Evolutionary conservation across 148 eudicot genomes (phyloP), one percentile per base, ranked within the genome.

Genomic region (Chenopodium quinoa): DNA sequence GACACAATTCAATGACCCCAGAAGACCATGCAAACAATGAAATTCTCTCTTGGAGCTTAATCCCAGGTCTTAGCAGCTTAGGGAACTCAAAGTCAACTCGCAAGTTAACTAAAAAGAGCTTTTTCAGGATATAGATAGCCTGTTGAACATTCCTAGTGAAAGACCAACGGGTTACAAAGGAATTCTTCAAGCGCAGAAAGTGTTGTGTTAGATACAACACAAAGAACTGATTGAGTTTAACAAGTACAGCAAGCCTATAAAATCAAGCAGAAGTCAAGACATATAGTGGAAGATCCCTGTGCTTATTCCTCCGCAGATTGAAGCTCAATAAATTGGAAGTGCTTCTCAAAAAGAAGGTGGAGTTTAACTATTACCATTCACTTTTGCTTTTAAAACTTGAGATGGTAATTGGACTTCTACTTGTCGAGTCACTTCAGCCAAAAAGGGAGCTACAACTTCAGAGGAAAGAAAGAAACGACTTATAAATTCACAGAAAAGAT

Each of bases 221-320:
- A 44, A 52, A 50, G 32, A 69, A 17, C 64, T 50, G 17, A 22
- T 32, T 54, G 67, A 14, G 66, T 27, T 31, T 48, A 52, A 66
- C 58, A 67, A 64, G 48, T 19, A 6, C 73, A 32, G 13, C 44
- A 3, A 29, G 40, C 44, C 40, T 13, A 31, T 68, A 4, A 71
- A 37, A 71, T 71, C 7, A 40, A 17, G 72, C 74, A 50, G 75
- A 79, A 77, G 70, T 64, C 71, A 71, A 52, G 48, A 17, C 52
- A 50, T 50, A 79, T 58, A 70, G 75, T 79, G 75, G 62, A 54
- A 34, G 74, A 71, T 20, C 23, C 29, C 11, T 79, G 64, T 50
- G 75, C 67, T 78, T 23, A 67, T 68, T 29, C 8, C 20, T 52
- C 71, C 6, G 79, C 17, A 27, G 60, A 65, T 44, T 25, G 40